phyloP scores from a whole-genome alignment of 2,329 filamentous ascomycete genomes.

The Penicillium crustosum region DNA sequence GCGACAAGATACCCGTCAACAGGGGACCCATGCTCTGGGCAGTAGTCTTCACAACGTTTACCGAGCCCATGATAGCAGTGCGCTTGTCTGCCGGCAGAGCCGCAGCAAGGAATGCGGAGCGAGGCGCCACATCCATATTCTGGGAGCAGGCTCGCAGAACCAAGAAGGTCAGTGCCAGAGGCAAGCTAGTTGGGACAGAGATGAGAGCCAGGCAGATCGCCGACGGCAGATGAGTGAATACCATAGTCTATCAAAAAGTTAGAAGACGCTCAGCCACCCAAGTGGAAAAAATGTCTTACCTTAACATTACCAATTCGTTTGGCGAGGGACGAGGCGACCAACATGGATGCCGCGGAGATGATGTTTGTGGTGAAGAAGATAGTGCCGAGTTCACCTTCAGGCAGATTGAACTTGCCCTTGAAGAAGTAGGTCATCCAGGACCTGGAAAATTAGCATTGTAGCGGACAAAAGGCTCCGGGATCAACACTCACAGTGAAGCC shows the following conservation, averaged over 20 bases:
- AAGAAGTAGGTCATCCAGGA: constrained; percentile 59
- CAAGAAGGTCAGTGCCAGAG: constrained; percentile 59
- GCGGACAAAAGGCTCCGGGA: constrained; percentile 33
- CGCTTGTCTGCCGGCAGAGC: constrained; percentile 64
- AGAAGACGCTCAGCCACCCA: constrained; percentile 9
- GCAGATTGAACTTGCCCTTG: constrained; percentile 54
- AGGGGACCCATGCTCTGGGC: constrained; percentile 62
- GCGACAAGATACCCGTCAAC: constrained; percentile 64
- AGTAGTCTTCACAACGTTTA: constrained; percentile 68
- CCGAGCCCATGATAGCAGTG: constrained; percentile 68
- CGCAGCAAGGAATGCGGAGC: constrained; percentile 67
- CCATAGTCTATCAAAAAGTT: constrained; percentile 61
- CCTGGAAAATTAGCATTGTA: constrained; percentile 25
- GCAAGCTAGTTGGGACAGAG: constrained; percentile 55
- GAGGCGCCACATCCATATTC: constrained; percentile 70
- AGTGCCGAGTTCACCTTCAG: constrained; percentile 54
- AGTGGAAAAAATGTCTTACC: constrained; percentile 26
- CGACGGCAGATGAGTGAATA: constrained; percentile 71
- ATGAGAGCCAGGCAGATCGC: constrained; percentile 65
- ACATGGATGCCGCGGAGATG: constrained; percentile 44
- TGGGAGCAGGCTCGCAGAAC: constrained; percentile 62
- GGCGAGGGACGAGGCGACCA: constrained; percentile 62
- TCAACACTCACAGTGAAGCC: constrained; percentile 56
- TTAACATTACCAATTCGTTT: constrained; percentile 59
- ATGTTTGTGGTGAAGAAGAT: constrained; percentile 53